phyloP scores from a whole-genome alignment of 495 filamentous ascomycete species.

The Penicillium arizonense region DNA sequence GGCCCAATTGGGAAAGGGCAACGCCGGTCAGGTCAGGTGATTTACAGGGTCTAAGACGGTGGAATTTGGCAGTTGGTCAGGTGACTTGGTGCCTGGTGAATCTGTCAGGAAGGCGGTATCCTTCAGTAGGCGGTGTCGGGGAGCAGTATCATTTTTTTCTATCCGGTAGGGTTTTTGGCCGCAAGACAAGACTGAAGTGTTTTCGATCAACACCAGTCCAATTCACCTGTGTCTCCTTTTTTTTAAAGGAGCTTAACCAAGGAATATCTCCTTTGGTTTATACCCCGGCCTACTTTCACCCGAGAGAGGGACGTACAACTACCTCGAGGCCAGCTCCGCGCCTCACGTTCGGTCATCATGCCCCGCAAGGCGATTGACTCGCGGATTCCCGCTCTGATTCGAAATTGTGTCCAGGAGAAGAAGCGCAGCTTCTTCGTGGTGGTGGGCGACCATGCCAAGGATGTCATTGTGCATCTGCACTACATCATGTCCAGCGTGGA shows the following conservation, averaged over 20 bases:
- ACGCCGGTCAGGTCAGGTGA: neutral
- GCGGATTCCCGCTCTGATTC: constrained; percentile 92
- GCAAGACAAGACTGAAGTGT: constrained; percentile 9
- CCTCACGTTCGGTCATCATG: constrained; percentile 32
- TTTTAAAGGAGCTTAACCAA: neutral
- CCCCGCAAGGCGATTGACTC: constrained; percentile 70
- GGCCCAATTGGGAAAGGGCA: neutral
- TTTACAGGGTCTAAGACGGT: neutral
- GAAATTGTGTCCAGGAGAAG: constrained; percentile 94
- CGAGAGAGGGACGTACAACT: neutral
- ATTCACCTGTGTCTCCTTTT: neutral
- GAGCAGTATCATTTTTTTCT: constrained; percentile 28
- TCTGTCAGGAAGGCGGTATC: constrained; percentile 11
- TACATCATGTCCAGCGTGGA: constrained; percentile 89
- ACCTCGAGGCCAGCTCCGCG: constrained; percentile 24
- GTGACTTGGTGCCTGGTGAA: neutral
- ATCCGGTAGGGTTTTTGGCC: constrained; percentile 11
- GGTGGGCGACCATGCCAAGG: constrained; percentile 93
- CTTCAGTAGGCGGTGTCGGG: constrained; percentile 7
- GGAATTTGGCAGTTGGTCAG: neutral
- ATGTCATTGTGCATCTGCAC: constrained; percentile 94
- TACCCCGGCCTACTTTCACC: no score
- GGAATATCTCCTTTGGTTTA: no score
- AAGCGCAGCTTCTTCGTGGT: constrained; percentile 97
- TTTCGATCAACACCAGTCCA: constrained; percentile 9